Evolutionary conservation across 345 rosid genomes (phyloP).

Genomic region (Citrus australasica): DNA sequence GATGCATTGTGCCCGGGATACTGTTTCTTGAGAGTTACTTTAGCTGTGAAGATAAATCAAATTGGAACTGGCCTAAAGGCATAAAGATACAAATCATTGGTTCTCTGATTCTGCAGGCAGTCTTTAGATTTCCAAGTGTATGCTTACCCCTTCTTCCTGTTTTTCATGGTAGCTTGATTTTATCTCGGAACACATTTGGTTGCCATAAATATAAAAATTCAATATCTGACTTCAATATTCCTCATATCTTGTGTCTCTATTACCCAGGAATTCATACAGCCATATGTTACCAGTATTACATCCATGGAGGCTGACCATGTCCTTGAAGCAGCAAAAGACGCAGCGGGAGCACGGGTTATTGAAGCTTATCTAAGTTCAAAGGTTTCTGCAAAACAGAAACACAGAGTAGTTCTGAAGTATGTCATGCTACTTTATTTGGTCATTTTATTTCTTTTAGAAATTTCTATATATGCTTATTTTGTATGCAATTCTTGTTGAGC

Average conservation of each 20-base stretch:
- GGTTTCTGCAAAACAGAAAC: constrained; percentile 73
- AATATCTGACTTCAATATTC: too few species aligned
- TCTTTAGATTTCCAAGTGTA: constrained; percentile 80
- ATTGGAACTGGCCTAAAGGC: constrained; percentile 77
- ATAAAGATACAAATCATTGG: constrained; percentile 80
- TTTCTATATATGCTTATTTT: constrained; percentile 1
- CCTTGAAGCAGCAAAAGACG: constrained; percentile 70
- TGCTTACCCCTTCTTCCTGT: constrained; percentile 24
- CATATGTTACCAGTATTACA: constrained; percentile 59
- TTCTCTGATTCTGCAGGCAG: constrained; percentile 80
- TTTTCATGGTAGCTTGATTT: not conserved
- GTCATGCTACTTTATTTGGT: constrained; percentile 24
- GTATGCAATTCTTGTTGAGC: not conserved
- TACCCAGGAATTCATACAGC: constrained; percentile 71
- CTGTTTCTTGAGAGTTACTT: constrained; percentile 85
- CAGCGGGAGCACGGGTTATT: constrained; percentile 78
- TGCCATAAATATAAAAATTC: not conserved
- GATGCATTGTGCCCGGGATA: constrained; percentile 58
- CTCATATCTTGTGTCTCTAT: constrained; percentile 9
- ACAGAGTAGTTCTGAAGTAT: constrained; percentile 69
- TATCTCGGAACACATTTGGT: not conserved
- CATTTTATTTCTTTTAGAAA: constrained; percentile 1
- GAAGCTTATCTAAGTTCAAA: constrained; percentile 81
- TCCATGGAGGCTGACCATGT: constrained; percentile 72
- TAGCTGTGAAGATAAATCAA: constrained; percentile 48